Conservation (phyloP, 192 early-diverging fungal genomes). For the Backusella australiensis region DNA sequence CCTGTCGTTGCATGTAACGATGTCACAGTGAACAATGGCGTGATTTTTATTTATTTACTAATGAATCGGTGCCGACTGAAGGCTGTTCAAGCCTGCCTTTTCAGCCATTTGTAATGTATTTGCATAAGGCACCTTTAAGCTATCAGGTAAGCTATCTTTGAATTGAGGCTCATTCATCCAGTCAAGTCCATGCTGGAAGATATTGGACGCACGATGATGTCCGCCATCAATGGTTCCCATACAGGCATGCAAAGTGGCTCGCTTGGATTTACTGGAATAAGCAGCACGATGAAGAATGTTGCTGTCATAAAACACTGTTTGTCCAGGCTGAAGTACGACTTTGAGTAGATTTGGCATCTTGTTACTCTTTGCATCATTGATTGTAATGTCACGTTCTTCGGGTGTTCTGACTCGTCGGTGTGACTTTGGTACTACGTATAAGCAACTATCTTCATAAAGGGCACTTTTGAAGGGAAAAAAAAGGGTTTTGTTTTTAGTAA, state of each 20-base stretch:
- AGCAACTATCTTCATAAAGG: constrained; percentile 45
- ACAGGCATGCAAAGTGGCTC: constrained; percentile 44
- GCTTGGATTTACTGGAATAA: constrained; percentile 35
- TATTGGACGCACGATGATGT: constrained; percentile 41
- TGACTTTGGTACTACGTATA: constrained; percentile 42
- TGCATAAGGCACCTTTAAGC: constrained; percentile 29
- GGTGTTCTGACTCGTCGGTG: constrained; percentile 41
- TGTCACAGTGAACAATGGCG: not conserved
- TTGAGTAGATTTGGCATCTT: constrained; percentile 39
- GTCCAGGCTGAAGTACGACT: constrained; percentile 40
- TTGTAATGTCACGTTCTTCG: constrained; percentile 42
- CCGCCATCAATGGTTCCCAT: constrained; percentile 48
- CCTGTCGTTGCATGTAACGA: too few relatives aligned
- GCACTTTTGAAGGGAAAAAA: constrained; percentile 21
- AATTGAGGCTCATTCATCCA: constrained; percentile 45
- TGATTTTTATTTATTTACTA: not conserved
- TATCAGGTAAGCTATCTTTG: constrained; percentile 31
- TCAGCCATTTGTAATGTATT: constrained; percentile 38
- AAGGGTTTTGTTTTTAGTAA: not conserved
- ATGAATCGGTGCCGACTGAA: constrained; percentile 17
- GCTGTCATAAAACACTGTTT: constrained; percentile 53
- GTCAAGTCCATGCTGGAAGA: constrained; percentile 47
- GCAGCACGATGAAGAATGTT: constrained; percentile 49
- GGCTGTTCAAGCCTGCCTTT: constrained; percentile 6
- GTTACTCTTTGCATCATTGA: constrained; percentile 39